Evolutionary conservation across 2,329 filamentous ascomycete genomes (phyloP).

Genomic region (Ramularia collo-cygni): DNA sequence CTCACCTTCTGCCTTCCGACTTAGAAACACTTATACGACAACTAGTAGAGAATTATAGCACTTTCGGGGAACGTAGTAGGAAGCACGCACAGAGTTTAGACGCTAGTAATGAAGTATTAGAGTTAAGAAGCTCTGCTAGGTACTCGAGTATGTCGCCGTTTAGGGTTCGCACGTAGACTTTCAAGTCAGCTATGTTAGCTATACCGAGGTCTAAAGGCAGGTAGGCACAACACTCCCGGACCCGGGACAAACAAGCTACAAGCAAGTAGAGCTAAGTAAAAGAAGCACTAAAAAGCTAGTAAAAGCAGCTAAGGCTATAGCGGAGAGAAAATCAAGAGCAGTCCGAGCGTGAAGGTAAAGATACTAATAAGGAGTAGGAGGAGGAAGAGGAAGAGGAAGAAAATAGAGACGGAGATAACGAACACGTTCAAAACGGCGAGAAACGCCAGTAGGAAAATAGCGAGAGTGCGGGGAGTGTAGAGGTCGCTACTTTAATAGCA

Average conservation of each 20-base stretch:
- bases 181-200: not conserved
- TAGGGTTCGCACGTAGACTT: not conserved
- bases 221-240: not conserved
- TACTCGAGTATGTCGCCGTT: conserved; percentile 1
- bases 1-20: not conserved
- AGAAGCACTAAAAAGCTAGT: not conserved
- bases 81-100: not conserved
- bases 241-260: not conserved
- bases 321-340: not conserved
- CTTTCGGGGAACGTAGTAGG: not conserved
- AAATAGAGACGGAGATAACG: not conserved
- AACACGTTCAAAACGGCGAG: not conserved
- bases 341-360: not conserved
- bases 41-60: too few species aligned
- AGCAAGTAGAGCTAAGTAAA: not conserved
- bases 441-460: not conserved
- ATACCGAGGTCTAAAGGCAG: not conserved
- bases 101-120: not conserved
- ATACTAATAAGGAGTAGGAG: not conserved
- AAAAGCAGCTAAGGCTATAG: not conserved
- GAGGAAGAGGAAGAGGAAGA: not conserved
- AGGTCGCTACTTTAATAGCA: not conserved
- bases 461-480: not conserved
- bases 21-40: not conserved
- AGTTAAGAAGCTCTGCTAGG: not conserved